Evolutionary conservation across 1,139 yeast genomes (phyloP).

Genomic region (Pneumocystis jirovecii): DNA sequence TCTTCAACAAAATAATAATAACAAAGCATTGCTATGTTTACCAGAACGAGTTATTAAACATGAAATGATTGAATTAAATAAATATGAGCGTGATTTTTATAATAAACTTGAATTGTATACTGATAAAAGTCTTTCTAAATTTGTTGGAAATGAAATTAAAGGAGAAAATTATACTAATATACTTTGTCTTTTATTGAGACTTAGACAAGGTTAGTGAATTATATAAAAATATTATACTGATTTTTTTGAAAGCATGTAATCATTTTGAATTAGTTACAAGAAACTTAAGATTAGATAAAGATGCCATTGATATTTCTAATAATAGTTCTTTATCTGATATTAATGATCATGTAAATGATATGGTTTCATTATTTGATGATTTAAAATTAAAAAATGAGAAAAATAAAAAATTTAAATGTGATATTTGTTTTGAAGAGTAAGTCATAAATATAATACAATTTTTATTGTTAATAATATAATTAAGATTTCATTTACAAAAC

Average conservation of each 20-base stretch:
- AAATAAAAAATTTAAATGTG: slow-evolving; percentile 3
- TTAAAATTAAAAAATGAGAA: slow-evolving; percentile 7
- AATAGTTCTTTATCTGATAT: background rate
- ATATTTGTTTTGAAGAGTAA: slow-evolving; percentile 7
- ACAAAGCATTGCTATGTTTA: slow-evolving; percentile 48
- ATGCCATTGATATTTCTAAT: background rate
- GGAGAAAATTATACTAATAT: slow-evolving; percentile 60
- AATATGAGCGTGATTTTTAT: slow-evolving; percentile 50
- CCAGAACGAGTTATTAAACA: slow-evolving; percentile 63
- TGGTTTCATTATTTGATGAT: slow-evolving; percentile 8
- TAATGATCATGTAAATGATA: slow-evolving; percentile 9
- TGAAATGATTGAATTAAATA: slow-evolving; percentile 49
- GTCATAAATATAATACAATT: slow-evolving; percentile 5
- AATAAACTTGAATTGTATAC: slow-evolving; percentile 56
- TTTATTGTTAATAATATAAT: slow-evolving; percentile 6
- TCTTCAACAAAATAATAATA: slow-evolving; percentile 34
- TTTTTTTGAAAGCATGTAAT: slow-evolving; percentile 3
- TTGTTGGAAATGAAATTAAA: slow-evolving; percentile 42
- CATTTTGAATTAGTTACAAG: slow-evolving; percentile 1
- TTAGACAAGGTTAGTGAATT: slow-evolving; percentile 60
- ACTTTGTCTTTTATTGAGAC: slow-evolving; percentile 61
- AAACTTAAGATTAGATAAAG: slow-evolving; percentile 2
- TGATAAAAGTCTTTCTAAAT: slow-evolving; percentile 47
- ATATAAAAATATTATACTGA: slow-evolving; percentile 32
- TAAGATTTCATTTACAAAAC: slow-evolving; percentile 6